phyloP scores from a whole-genome alignment of 2,329 filamentous ascomycete species.

The Beauveria brongniartii region DNA sequence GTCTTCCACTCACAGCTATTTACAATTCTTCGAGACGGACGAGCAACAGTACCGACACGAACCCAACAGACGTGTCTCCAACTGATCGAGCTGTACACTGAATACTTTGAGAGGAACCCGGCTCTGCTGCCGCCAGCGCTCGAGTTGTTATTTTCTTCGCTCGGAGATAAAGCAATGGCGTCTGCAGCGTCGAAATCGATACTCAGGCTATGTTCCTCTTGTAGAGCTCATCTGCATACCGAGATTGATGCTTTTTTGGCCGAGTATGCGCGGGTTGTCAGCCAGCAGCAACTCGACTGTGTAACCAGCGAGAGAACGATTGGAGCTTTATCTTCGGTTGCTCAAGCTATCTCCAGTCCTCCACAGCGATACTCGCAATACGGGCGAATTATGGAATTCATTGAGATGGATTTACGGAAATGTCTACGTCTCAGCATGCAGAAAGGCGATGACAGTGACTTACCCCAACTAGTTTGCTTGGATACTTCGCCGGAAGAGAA shows the following conservation, averaged over 20 bases:
- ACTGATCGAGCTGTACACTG: slow-evolving; percentile 63
- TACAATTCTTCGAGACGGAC: slow-evolving; percentile 41
- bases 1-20: slow-evolving; percentile 57
- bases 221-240: slow-evolving; percentile 57
- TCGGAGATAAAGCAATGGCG: slow-evolving; percentile 54
- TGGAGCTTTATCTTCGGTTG: slow-evolving; percentile 64
- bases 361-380: slow-evolving; percentile 45
- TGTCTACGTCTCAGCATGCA: slow-evolving; percentile 12
- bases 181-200: slow-evolving; percentile 69
- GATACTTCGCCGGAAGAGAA: slow-evolving; percentile 30
- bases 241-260: slow-evolving; percentile 62
- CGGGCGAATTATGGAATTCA: slow-evolving; percentile 49
- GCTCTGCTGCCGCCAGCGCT: slow-evolving; percentile 61
- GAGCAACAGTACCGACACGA: slow-evolving; percentile 49
- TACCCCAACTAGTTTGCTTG: slow-evolving; percentile 14
- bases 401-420: slow-evolving; percentile 46
- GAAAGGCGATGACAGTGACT: background rate
- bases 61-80: slow-evolving; percentile 61
- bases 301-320: slow-evolving; percentile 66
- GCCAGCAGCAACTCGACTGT: slow-evolving; percentile 49
- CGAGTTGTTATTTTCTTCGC: slow-evolving; percentile 64
- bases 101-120: slow-evolving; percentile 66
- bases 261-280: slow-evolving; percentile 59
- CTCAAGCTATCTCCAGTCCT: slow-evolving; percentile 61
- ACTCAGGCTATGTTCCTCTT: slow-evolving; percentile 65